Conservation (phyloP, 2,329 filamentous ascomycete genomes). For the Botryotinia calthae region DNA sequence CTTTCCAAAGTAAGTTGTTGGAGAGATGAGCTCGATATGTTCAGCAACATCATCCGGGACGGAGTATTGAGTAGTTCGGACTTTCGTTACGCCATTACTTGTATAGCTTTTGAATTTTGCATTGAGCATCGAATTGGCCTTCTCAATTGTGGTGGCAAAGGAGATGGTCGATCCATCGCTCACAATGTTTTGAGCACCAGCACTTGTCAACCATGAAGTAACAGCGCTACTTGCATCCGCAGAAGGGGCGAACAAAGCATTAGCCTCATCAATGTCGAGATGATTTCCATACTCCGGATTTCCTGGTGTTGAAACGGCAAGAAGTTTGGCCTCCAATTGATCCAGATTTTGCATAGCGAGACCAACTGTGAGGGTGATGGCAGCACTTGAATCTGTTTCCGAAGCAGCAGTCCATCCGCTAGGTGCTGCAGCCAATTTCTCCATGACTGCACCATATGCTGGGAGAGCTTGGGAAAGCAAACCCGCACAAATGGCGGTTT, state of each 20-base stretch:
- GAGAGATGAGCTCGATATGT: conserved; percentile 34
- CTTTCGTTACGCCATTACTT: conserved; percentile 45
- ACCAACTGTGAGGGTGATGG: conserved; percentile 39
- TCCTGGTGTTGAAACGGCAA: conserved; percentile 49
- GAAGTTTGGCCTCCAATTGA: conserved; percentile 43
- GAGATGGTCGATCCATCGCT: conserved; percentile 54
- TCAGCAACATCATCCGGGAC: conserved; percentile 29
- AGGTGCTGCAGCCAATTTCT: conserved; percentile 25
- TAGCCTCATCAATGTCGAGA: conserved; percentile 50
- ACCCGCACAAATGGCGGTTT: conserved; percentile 10
- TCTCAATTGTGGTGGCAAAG: conserved; percentile 49
- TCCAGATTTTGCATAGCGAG: conserved; percentile 47
- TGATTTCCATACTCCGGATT: conserved; percentile 54
- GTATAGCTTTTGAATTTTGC: conserved; percentile 51
- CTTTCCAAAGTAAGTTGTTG: conserved; percentile 35
- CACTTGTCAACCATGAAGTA: conserved; percentile 53
- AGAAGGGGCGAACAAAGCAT: conserved; percentile 51
- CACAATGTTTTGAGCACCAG: conserved; percentile 46
- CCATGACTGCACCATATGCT: conserved; percentile 14
- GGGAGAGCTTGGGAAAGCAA: conserved; percentile 21
- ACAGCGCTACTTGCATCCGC: conserved; percentile 50
- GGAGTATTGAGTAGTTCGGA: conserved; percentile 33
- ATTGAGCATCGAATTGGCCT: conserved; percentile 52
- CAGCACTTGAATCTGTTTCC: conserved; percentile 12
- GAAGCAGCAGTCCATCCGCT: conserved; percentile 25